These are phyloP conservation scores for Diplodia corticola DNA, from an alignment of 2,329 filamentous ascomycete species.

Conservation along the genomic window DNA sequence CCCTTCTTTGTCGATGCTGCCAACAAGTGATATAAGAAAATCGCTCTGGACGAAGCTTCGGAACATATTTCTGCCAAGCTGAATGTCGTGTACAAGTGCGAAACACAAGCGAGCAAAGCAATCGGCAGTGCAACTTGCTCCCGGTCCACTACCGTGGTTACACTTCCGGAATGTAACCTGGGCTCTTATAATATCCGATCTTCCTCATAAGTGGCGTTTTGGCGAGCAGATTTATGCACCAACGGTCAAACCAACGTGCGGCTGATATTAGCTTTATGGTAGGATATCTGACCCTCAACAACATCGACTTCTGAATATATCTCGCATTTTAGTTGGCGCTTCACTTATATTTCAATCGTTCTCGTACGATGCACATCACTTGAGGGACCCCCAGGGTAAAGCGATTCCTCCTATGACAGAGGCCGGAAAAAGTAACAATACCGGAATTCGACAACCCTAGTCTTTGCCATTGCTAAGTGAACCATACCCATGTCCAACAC, in stretches of 20 bases:
- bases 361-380: neutral
- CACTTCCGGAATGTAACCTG: neutral
- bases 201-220: neutral
- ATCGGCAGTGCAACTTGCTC: neutral
- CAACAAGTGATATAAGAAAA: neutral
- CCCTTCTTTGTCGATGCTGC: neutral
- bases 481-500: neutral
- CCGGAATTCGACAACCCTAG: neutral
- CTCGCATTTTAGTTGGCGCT: constrained; percentile 28
- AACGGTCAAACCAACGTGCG: too few relatives aligned
- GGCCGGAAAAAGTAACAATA: neutral
- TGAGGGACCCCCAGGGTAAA: constrained; percentile 34
- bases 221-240: neutral
- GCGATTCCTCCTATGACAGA: neutral
- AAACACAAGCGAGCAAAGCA: neutral
- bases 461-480: neutral
- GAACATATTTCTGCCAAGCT: neutral
- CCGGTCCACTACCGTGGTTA: neutral
- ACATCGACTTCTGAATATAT: too few relatives aligned
- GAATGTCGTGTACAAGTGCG: neutral
- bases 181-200: neutral
- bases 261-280: too few relatives aligned
- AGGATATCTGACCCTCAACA: too few relatives aligned
- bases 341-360: neutral
- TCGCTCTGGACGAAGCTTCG: neutral